Percentiles rank a stretch among this genome's conserved stretches.
phyloP scores from a whole-genome alignment of 192 early-diverging fungal genomes.

The Backusella circina region DNA sequence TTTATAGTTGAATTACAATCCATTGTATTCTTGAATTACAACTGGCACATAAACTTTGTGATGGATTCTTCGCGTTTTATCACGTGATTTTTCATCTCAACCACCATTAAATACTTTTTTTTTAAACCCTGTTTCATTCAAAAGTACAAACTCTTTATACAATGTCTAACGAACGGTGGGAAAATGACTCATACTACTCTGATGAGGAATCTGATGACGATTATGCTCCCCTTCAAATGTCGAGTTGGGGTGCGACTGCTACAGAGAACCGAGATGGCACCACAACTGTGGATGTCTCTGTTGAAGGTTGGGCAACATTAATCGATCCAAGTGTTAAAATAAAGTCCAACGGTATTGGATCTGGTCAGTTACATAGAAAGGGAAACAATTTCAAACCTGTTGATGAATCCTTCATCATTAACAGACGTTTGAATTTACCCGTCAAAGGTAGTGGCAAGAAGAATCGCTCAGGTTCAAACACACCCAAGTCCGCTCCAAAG shows the following conservation, averaged over 20 bases:
- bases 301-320: slow-evolving; percentile 17
- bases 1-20: no score
- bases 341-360: slow-evolving; percentile 18
- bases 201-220: background rate
- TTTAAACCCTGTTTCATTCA: background rate
- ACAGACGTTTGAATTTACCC: slow-evolving; percentile 20
- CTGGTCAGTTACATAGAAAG: slow-evolving; percentile 29
- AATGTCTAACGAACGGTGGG: background rate
- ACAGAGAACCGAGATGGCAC: background rate
- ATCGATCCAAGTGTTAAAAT: slow-evolving; percentile 25
- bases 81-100: background rate
- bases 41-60: no score
- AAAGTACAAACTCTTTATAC: background rate
- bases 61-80: background rate
- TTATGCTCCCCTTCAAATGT: background rate
- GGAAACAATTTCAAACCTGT: slow-evolving; percentile 35
- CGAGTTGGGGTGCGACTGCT: background rate
- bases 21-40: no score
- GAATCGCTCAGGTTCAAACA: background rate
- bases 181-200: background rate
- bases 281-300: background rate
- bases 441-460: slow-evolving; percentile 8
- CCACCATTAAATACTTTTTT: background rate
- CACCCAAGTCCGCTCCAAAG: background rate
- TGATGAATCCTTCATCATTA: slow-evolving; percentile 28